Evolutionary conservation across 73 alveolate genomes (phyloP).

Genomic region (Symbiodinium pilosum): DNA sequence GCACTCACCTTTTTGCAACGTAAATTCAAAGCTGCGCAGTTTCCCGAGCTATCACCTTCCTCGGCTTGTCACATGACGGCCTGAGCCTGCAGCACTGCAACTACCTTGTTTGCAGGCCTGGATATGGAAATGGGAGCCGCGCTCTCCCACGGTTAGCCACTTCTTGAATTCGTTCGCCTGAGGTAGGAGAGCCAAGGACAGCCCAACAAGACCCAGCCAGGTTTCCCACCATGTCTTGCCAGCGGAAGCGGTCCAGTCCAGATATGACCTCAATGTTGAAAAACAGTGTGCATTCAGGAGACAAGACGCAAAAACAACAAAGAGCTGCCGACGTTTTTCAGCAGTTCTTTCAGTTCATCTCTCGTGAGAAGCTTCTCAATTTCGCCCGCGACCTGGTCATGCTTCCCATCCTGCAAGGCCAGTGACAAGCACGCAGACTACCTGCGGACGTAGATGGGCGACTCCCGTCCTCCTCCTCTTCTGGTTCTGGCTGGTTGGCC

Average conservation of each 20-base stretch:
- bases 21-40: no score
- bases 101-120: no score
- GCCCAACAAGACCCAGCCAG: not conserved
- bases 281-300: no score
- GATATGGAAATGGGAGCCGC: no score
- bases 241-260: slow-evolving; percentile 40
- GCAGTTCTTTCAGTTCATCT: not conserved
- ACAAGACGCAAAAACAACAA: not conserved
- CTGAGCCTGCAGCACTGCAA: no score
- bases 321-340: not conserved
- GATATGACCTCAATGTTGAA: slow-evolving; percentile 4
- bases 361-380: slow-evolving; percentile 27
- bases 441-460: no score
- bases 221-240: slow-evolving; percentile 64
- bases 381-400: slow-evolving; percentile 39
- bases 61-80: no score
- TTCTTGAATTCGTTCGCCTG: slow-evolving; percentile 40
- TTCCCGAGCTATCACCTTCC: no score
- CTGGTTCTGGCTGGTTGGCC: not conserved
- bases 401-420: slow-evolving; percentile 23
- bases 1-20: no score
- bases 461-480: not conserved
- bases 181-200: not conserved
- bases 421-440: no score
- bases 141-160: slow-evolving; percentile 35